Base-by-base conservation (phyloP, 495 filamentous ascomycete species). In the Bacidia rubella region DNA sequence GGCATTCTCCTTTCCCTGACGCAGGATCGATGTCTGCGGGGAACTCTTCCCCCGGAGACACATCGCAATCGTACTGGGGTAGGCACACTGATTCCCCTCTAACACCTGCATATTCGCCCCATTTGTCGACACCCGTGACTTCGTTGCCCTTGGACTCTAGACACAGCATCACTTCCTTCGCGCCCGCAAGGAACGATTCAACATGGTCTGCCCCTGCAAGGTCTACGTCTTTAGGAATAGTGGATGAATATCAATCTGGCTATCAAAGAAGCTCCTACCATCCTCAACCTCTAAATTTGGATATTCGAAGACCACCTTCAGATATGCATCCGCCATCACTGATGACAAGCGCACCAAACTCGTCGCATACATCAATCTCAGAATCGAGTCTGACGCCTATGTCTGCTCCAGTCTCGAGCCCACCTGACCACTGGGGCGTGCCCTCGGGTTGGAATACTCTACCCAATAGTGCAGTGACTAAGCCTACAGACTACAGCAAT, bases 321-420 rank as follows among this genome's bases (percentile, higher is more conserved):
- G 52, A 60, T n/a, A 55, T 62, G 60, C 55, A 57, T 54, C 57
- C 60, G 25, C 57, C 57, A 25, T 62, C 60, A 22, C 40, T 62
- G 17, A 54, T 61, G 24, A 57, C 54, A 4, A 62, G 57, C 47
- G 51, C 55, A 23, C n/a, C n/a, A 35, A 57, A 57, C 29, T 59
- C 54, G 23, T 62, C 59, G 29, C 59, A 57, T 23, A 42, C 57
- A 27, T 59, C 54, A 7, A 51, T 59, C 7, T 47, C 47, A 20
- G 56, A 59, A 43, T 32, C 57, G 27, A 40, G 50, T 20, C 52
- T 58, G 48, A 60, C 54, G 19, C 60, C 57, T 19, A 43, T 60
- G 27, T 55, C 55, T 32, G 48, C 43, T n/a, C 43, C 59, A 19
- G 47, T 62, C 15, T 43, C 57, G 29, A 62, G 44, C 22, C 55